Conservation (phyloP, 2,329 filamentous ascomycete genomes). For the Aspergillus ruber region DNA sequence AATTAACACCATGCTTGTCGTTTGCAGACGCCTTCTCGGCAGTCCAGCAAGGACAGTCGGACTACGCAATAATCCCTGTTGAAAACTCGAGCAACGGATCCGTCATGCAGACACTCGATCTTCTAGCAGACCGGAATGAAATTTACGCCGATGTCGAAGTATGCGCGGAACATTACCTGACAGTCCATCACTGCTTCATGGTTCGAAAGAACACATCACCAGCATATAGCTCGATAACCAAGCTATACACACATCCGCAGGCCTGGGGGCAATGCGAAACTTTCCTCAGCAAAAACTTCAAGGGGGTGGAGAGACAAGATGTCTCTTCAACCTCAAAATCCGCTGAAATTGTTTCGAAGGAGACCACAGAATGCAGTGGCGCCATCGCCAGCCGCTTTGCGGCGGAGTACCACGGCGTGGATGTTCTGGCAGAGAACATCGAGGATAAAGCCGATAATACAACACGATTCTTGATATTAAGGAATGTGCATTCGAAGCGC, state of each 20-base stretch:
- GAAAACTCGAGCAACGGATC: conserved; percentile 95
- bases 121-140: conserved; percentile 67
- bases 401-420: conserved; percentile 60
- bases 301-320: conserved; percentile 71
- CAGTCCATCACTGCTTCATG: conserved; percentile 82
- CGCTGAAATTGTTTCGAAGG: conserved; percentile 64
- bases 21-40: conserved; percentile 67
- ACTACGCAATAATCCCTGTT: conserved; percentile 81
- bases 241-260: conserved; percentile 89
- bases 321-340: conserved; percentile 79
- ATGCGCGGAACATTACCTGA: conserved; percentile 76
- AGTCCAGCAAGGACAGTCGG: conserved; percentile 60
- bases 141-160: conserved; percentile 65
- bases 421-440: conserved; percentile 53
- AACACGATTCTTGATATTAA: conserved; percentile 42
- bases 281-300: conserved; percentile 66
- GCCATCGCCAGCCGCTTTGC: conserved; percentile 75
- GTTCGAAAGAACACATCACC: conserved; percentile 32
- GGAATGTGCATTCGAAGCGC: conserved; percentile 26
- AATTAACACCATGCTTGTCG: conserved; percentile 28
- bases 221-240: conserved; percentile 56
- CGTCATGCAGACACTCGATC: conserved; percentile 83
- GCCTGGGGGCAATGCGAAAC: conserved; percentile 83
- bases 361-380: conserved; percentile 55
- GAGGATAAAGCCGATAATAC: conserved; percentile 43